Evolutionary conservation across 192 early-diverging fungal species (phyloP), one percentile per base, ranked within the genome.

Genomic region (Coemansia sp.): DNA sequence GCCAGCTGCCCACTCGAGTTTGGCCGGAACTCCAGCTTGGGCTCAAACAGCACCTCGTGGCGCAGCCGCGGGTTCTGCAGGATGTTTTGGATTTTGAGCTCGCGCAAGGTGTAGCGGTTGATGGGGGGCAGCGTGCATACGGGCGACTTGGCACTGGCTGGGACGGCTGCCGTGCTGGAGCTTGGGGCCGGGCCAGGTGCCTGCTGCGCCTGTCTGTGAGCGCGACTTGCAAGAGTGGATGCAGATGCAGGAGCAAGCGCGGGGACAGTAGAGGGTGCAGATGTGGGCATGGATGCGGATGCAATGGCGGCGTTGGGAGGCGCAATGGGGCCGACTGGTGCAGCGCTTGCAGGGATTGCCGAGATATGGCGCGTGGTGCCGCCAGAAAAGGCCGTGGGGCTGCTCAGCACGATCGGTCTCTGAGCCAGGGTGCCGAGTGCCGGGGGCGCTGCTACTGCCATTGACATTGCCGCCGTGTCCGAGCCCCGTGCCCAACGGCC

Each of bases 41-140:
- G 89, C 72, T 97, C 94, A 74, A 97, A 94, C 34, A 91, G 82
- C 55, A 97, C 84, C 72, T 97, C 95, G 67, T 97, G 95, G 8
- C 95, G 88, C 10, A 97, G 85, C 55, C 94, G 93, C 35, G 90
- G 79, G 70, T 93, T 94, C 52, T 88, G 85, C 69, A 97, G 83
- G 37, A 97, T 94, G 83, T 91, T 90, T 50, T 88, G 78, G 61
- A 95, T 80, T 43, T 91, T 87, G 13, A 97, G 83, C 75, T 97
- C 95, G 37, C 92, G 87, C 61, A 97, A 81, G 0, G 95, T 94
- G 60, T 91, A 92, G n/a, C 91, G 82, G 60, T 90, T 95, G 62
- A 95, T 87, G 1, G 93, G 89, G 0, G 93, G 93, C 27, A 87
- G 68, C 34, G 71, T 62, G 29, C 53, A 67, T 1, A 41, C 38